A percentile compares a stretch with the other conserved stretches of the same genome.
Conservation (phyloP, 352 stramenopile species). For the Elongisporangium prolatum region DNA sequence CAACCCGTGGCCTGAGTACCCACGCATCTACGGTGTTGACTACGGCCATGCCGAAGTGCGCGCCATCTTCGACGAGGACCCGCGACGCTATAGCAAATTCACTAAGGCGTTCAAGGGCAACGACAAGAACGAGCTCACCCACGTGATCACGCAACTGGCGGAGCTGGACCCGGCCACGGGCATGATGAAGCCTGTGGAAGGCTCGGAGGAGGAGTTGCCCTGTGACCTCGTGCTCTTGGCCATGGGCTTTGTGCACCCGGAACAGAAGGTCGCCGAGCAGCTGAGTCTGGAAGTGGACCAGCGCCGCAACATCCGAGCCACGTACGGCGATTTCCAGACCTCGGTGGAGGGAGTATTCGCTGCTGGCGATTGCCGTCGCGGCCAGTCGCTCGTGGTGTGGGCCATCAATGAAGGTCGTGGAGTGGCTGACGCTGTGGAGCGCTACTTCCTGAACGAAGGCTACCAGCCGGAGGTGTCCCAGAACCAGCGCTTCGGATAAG, state of each 20-base stretch:
- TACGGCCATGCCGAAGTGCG: conserved; percentile 97
- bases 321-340: conserved; percentile 93
- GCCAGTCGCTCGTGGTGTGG: conserved; percentile 98
- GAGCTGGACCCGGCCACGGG: conserved; percentile 72
- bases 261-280: conserved; percentile 88
- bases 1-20: conserved; percentile 98
- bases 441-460: conserved; percentile 77
- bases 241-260: conserved; percentile 97
- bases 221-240: conserved; percentile 94
- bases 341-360: conserved; percentile 96
- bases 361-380: conserved; percentile 95
- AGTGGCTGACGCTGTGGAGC: conserved; percentile 84
- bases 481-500: conserved; percentile 72
- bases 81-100: conserved; percentile 66
- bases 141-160: conserved; percentile 62
- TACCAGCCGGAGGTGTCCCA: conserved; percentile 76
- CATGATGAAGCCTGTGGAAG: conserved; percentile 53
- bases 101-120: conserved; percentile 83
- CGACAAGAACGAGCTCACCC: conserved; percentile 60
- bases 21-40: conserved; percentile 96
- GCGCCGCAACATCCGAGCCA: conserved; percentile 91
- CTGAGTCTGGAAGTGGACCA: conserved; percentile 92
- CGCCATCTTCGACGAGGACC: conserved; percentile 91
- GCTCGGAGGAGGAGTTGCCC: conserved; percentile 92
- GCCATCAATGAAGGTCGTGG: conserved; percentile 97